A percentile compares a stretch with the other conserved stretches of the same genome.
phyloP scores from a whole-genome alignment of 257 asterid genomes.

The Solanum bulbocastanum region DNA sequence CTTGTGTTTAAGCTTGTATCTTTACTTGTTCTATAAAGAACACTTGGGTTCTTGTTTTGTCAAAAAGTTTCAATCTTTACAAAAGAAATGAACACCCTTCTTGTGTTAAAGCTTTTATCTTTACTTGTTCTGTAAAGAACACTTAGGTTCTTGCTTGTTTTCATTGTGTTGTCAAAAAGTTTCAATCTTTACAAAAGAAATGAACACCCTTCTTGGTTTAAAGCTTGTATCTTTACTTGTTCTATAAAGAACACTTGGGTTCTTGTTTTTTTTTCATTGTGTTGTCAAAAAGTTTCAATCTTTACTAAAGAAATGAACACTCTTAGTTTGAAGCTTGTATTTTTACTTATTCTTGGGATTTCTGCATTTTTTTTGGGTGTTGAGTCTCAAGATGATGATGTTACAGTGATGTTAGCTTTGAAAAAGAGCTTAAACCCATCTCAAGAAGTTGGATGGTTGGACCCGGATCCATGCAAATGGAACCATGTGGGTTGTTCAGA shows the following conservation, averaged over 20 bases:
- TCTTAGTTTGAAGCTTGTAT: conserved; percentile 12
- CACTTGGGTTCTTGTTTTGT: too few relatives aligned
- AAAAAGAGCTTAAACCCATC: conserved; percentile 55
- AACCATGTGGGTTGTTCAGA: conserved; percentile 41
- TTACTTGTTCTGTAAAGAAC: conserved; percentile 6
- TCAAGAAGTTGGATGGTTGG: conserved; percentile 46
- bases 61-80: too few relatives aligned
- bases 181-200: background rate
- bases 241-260: background rate
- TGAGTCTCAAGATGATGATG: conserved; percentile 39
- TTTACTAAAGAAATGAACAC: background rate
- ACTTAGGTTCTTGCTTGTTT: too few relatives aligned
- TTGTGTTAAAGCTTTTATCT: too few relatives aligned
- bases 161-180: background rate
- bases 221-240: conserved; percentile 30
- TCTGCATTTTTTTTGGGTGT: conserved; percentile 21
- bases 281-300: background rate
- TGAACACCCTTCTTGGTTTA: background rate
- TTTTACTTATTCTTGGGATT: conserved; percentile 28
- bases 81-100: too few relatives aligned
- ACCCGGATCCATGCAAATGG: conserved; percentile 91
- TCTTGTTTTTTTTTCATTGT: background rate
- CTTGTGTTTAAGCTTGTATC: too few relatives aligned
- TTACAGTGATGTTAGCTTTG: conserved; percentile 60
- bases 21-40: too few relatives aligned